Base-by-base conservation (phyloP, 805 yeast genomes). In the Cyberlindnera japonica region DNA sequence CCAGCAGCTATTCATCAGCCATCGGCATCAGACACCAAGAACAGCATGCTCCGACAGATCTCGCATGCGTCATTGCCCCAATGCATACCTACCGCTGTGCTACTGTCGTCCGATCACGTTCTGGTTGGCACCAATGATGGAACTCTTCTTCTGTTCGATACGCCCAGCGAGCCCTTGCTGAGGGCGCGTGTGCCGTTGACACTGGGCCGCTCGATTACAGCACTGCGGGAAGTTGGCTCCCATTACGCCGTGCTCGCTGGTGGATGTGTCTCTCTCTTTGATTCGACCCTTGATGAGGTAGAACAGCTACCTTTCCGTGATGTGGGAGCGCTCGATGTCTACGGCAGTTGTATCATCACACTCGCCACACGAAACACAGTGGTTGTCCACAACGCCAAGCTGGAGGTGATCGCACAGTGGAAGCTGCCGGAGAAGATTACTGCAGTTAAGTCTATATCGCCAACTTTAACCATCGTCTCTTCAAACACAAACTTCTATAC, bases 391-490 rank as follows among this genome's bases (percentile, higher is more conserved):
- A 33, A 41, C 8, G 37, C 35, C 16, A 59, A 57, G 25, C 40
- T 63, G 23, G 55, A 51, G 14, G 53, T 57, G 45, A 41, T 37
- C 5, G 43, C 44, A 17, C 62, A 62, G 31, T 47, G 53, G 23
- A 52, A 50, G 16, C 18, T 61, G 2, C 54, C 54, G 5, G 67
- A 64, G 28, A 53, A 54, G 32, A 40, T 61, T 3, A 28, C 39
- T 2, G 29, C 35, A 6, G 46, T 65, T 17, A 45, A 55, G 33
- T 49, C 53, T 15, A 36, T 61, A 13, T 39, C 50, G 15, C 37
- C 48, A 5, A 38, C 49, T 26, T 35, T 31, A 14, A 22, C 41
- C 9, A 46, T 62, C 8, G 51, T 47, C 4, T 51, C 55, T n/a
- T 38, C 59, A 19, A 41, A 37, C 13, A 47, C 62, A 0, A 58